These are phyloP conservation scores for Rhodotorula sp. DNA, from an alignment of 1,284 basidiomycete genomes.

Conservation along the genomic window DNA sequence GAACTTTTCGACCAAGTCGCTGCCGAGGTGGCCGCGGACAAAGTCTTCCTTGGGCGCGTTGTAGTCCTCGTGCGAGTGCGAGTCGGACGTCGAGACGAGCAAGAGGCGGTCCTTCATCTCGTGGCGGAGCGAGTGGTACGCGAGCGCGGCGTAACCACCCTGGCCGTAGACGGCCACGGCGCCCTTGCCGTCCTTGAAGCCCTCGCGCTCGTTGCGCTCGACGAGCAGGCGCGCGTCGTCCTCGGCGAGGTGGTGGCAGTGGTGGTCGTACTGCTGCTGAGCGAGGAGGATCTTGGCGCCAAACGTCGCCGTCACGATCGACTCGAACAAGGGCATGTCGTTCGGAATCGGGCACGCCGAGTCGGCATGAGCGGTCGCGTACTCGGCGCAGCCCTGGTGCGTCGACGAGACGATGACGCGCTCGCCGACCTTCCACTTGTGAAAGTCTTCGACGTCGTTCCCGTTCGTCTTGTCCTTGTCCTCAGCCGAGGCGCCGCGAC, in stretches of 20 bases:
- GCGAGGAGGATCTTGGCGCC: slow-evolving; percentile 2
- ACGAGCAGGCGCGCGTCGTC: neutral
- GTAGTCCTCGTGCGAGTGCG: slow-evolving; percentile 12
- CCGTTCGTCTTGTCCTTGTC: slow-evolving; percentile 52
- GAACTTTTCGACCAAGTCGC: slow-evolving; percentile 5
- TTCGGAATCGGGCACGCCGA: slow-evolving; percentile 2
- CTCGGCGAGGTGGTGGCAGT: slow-evolving; percentile 2
- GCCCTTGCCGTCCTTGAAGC: slow-evolving; percentile 9
- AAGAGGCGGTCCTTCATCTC: slow-evolving; percentile 9
- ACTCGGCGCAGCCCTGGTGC: slow-evolving; percentile 23
- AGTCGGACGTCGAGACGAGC: slow-evolving; percentile 14
- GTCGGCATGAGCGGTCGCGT: slow-evolving; percentile 3
- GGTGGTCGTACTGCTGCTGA: slow-evolving; percentile 1
- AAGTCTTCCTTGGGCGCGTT: slow-evolving; percentile 5
- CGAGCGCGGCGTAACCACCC: slow-evolving; percentile 21
- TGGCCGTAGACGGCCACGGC: slow-evolving; percentile 9
- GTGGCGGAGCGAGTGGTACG: slow-evolving; percentile 10
- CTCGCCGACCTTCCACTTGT: slow-evolving; percentile 65
- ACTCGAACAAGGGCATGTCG: slow-evolving; percentile 2
- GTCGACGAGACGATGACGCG: slow-evolving; percentile 44
- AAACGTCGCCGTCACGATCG: neutral
- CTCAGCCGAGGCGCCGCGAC: neutral
- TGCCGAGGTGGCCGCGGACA: slow-evolving; percentile 2
- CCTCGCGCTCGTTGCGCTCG: neutral
- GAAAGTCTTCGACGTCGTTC: slow-evolving; percentile 55